Evolutionary conservation across 2,329 filamentous ascomycete genomes (phyloP), one percentile per base, ranked within the genome.

Genomic region (Stenocarpella maydis): DNA sequence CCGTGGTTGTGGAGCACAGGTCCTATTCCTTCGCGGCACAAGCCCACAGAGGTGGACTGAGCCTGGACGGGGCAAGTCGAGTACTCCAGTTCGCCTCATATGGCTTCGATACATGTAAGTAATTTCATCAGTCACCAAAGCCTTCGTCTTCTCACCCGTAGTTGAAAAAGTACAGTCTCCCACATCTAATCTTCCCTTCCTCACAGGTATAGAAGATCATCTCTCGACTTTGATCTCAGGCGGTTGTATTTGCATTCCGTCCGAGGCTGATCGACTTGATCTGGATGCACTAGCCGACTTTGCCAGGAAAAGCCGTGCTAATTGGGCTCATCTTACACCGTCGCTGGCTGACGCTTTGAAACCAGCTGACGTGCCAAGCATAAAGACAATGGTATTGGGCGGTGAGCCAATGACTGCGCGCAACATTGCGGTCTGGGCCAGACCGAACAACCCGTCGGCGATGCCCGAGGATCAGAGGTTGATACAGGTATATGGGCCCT

Each of bases 1-100:
- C 85, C 19, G 82, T 86, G 15, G 78, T 85, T 12, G 73, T 78
- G 45, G 74, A 75, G 4, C 77, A 79, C 68, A 7, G n/a, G 8
- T 37, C 55, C 4, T 24, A 26, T 14, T n/a, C 34, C 10, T 41
- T 41, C 24, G 24, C 31, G 14, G 43, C 43, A 14, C 14, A 58
- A 4, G 71, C 69, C 10, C 72, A 77, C 63, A 70, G 70, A 19
- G n/a, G 63, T 15, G 69, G 67, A 6, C 70, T 75, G 49, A 34
- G 65, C 45, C 73, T 79, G 24, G 69, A 67, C 41, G 47, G 67
- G 2, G 63, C 67, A 21, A 77, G 76, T 0, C 73, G 80, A 21
- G 74, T 76, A 1, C 68, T 81, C 0, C 79, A 80, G 19, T 80
- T 79, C 26, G 75, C 78, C 2, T 73, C 78, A 0, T 75, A 75